Evolutionary conservation across 1,139 yeast genomes (phyloP), one percentile per base, ranked within the genome.

Genomic region (Sugiyamaella paludigena): DNA sequence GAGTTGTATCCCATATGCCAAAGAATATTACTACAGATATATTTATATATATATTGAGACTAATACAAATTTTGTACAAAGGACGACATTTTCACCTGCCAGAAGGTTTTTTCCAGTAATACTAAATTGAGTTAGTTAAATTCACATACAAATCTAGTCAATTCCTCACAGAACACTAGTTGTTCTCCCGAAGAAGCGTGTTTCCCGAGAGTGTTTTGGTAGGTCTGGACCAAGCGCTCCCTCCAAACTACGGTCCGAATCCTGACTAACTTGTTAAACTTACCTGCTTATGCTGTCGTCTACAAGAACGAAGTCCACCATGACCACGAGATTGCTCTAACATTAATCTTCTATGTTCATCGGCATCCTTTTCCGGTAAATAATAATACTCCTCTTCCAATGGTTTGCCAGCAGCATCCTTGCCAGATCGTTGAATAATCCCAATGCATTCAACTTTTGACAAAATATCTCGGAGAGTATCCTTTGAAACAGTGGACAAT

Each of bases 351-450:
- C 98, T 81, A 48, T 81, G 82, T 30, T 64, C 62, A 63, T 91
- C 96, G 32, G 70, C 68, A 66, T 92, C 98, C 46, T 82, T 77
- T 59, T 88, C 97, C 3, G 91, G 83, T 54, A 85, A 81, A 62
- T 92, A 92, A 66, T 88, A 92, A 63, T 87, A 92, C 66, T 92
- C 97, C 63, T 88, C 95, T 58, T 91, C 97, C 56, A 92, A 74
- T 4, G 88, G 88, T 66, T 88, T 87, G 11, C 98, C 98, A 1
- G 97, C 95, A 4, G 98, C 97, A 68, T 92, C 98, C 66, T 88
- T 91, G 45, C 98, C 98, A 53, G 79, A 76, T 66, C 98, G 83
- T 60, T 81, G 79, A 55, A 92, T 89, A 9, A 86, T 83, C 11
- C 98, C 98, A 49, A 91, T 78, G 59, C 94, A 84, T 7, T 65